Evolutionary conservation across 1,284 basidiomycete genomes (phyloP), one percentile per base, ranked within the genome.

Genomic region (Papiliotrema laurentii): DNA sequence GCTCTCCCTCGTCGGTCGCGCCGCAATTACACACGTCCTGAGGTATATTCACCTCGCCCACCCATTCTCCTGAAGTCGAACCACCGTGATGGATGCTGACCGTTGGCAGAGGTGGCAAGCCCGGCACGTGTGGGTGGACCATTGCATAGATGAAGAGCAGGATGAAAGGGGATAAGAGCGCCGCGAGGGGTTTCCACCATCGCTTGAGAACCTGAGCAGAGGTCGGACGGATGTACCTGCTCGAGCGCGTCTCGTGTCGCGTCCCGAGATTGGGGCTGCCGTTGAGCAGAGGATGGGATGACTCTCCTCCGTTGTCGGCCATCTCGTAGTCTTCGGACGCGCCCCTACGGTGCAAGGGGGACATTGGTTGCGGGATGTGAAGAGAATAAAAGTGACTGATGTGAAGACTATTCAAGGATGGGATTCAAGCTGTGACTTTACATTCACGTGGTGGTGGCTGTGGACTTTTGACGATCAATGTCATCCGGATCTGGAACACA

Each of bases 71-170:
- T 30, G 22, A 13, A 3, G 11, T n/a, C 43, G 13, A 41, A 16
- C 3, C 5, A 21, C 34, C 41, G n/a, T 18, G 30, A 18, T 43
- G 42, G 25, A 69, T 59, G 3, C 51, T 54, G 0, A 72, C 63
- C 13, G 47, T 60, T 2, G 71, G 71, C 19, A 71, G 50, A 0
- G 67, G 51, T 18, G 69, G 70, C 28, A 71, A 52, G 7, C 61
- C 59, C 1, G 66, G 63, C 16, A 68, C 61, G 44, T 65, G 63
- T 6, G 69, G 66, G 47, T 68, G 64, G 3, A 67, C 45, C 14
- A 61, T 18, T 0, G 56, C 48, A 52, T 73, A 73, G 31, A 68
- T 36, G 49, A 63, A 54, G 1, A 69, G 18, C 2, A 70, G 48
- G 11, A 68, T 19, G 42, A 59, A 55, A 0, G 70, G 70, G 2